phyloP scores from a whole-genome alignment of 2,329 filamentous ascomycete species.

The Neofusicoccum kwambonambiense region DNA sequence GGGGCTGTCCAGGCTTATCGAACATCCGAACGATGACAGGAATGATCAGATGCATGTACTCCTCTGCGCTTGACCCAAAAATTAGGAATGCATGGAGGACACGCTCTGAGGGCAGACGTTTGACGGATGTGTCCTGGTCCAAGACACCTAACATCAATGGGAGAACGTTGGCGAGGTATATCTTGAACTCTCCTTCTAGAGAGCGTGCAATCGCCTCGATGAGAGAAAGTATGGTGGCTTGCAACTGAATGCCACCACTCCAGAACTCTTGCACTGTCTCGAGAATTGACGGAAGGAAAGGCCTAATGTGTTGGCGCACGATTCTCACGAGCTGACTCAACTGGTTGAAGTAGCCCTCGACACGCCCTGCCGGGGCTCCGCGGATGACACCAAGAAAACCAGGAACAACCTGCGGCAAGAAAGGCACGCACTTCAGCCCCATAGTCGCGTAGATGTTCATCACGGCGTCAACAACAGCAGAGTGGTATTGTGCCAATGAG shows the following conservation, averaged over 20 bases:
- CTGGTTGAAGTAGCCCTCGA: slow-evolving; percentile 98
- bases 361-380: slow-evolving; percentile 70
- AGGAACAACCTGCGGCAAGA: slow-evolving; percentile 89
- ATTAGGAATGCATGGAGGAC: slow-evolving; percentile 94
- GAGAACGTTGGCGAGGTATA: slow-evolving; percentile 83
- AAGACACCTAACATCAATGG: slow-evolving; percentile 93
- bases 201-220: slow-evolving; percentile 93
- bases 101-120: slow-evolving; percentile 79
- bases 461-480: slow-evolving; percentile 91
- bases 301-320: slow-evolving; percentile 92
- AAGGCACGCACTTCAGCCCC: slow-evolving; percentile 92
- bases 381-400: slow-evolving; percentile 89
- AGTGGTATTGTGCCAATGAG: slow-evolving; percentile 87
- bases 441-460: slow-evolving; percentile 99
- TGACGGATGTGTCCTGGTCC: slow-evolving; percentile 75
- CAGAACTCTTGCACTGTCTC: slow-evolving; percentile 87
- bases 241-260: slow-evolving; percentile 75
- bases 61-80: slow-evolving; percentile 91
- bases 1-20: slow-evolving; percentile 80
- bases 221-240: slow-evolving; percentile 86
- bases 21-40: slow-evolving; percentile 93
- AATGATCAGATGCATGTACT: slow-evolving; percentile 99
- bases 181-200: slow-evolving; percentile 95
- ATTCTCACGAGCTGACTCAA: slow-evolving; percentile 90
- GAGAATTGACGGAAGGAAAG: slow-evolving; percentile 83